Evolutionary conservation across 140 eudicot genomes (phyloP).

Genomic region (Anethum foeniculum): DNA sequence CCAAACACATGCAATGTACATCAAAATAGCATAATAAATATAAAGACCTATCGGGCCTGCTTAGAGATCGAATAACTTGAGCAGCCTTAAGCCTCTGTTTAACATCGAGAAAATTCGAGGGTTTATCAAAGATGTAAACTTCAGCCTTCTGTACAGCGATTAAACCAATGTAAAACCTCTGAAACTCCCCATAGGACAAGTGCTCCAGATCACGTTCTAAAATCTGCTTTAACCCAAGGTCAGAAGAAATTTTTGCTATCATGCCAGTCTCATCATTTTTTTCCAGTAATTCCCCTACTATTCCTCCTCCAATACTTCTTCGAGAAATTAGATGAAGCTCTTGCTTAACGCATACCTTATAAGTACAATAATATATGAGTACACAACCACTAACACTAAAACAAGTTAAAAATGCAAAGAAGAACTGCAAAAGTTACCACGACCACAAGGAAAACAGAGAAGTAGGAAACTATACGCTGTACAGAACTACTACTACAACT

Average conservation of each 20-base stretch:
- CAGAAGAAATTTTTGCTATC: slow-evolving; percentile 35
- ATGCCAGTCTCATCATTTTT: slow-evolving; percentile 45
- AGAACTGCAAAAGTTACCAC: not conserved
- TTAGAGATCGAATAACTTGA: slow-evolving; percentile 39
- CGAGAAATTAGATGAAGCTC: slow-evolving; percentile 47
- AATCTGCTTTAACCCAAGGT: slow-evolving; percentile 47
- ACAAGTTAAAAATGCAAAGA: not conserved
- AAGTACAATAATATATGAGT: not conserved
- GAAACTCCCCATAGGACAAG: slow-evolving; percentile 60
- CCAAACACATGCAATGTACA: not conserved
- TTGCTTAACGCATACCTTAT: slow-evolving; percentile 48
- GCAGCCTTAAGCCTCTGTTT: slow-evolving; percentile 53
- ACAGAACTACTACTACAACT: not conserved
- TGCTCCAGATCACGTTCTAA: slow-evolving; percentile 57
- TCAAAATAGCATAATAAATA: not conserved
- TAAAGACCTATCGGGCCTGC: slow-evolving; percentile 37
- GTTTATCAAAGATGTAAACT: slow-evolving; percentile 59
- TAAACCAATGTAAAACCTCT: slow-evolving; percentile 65
- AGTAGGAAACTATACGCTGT: not conserved
- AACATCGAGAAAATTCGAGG: slow-evolving; percentile 21
- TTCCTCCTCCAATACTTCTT: slow-evolving; percentile 56
- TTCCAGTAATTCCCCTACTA: slow-evolving; percentile 49
- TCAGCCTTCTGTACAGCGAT: slow-evolving; percentile 47
- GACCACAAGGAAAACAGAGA: not conserved
- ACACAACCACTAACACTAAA: not conserved